Evolutionary conservation across 192 early-diverging fungal genomes (phyloP).

Genomic region (Ambispora gerdemannii): DNA sequence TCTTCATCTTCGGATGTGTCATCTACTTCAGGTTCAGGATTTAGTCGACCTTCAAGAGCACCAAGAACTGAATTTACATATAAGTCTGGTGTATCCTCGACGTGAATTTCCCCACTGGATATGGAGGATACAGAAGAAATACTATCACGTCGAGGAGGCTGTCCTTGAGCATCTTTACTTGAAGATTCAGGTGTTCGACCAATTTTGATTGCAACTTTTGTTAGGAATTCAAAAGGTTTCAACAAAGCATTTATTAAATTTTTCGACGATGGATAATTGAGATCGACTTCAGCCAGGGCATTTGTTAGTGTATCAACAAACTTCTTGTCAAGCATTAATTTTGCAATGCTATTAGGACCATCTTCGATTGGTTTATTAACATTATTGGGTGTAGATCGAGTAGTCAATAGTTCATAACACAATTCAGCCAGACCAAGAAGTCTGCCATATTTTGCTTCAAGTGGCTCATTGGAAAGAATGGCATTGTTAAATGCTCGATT

Average conservation of each 20-base stretch:
- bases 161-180: constrained; percentile 42
- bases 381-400: constrained; percentile 37
- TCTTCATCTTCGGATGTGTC: constrained; percentile 61
- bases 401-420: constrained; percentile 61
- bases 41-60: constrained; percentile 74
- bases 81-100: constrained; percentile 73
- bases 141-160: constrained; percentile 35
- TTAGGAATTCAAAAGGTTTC: constrained; percentile 85
- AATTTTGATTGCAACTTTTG: constrained; percentile 84
- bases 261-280: constrained; percentile 83
- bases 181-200: constrained; percentile 63
- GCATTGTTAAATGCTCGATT: constrained; percentile 62
- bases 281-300: constrained; percentile 79
- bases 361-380: constrained; percentile 50
- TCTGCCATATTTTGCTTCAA: constrained; percentile 62
- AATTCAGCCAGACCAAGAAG: constrained; percentile 68
- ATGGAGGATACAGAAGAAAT: constrained; percentile 48
- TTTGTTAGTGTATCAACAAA: constrained; percentile 77
- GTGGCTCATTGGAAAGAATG: constrained; percentile 43
- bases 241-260: constrained; percentile 72
- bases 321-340: constrained; percentile 86
- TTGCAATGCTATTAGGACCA: constrained; percentile 56
- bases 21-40: constrained; percentile 57
- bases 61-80: constrained; percentile 81
- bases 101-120: constrained; percentile 33